Evolutionary conservation across 2,329 filamentous ascomycete species (phyloP).

Genomic region (Neonectria punicea): DNA sequence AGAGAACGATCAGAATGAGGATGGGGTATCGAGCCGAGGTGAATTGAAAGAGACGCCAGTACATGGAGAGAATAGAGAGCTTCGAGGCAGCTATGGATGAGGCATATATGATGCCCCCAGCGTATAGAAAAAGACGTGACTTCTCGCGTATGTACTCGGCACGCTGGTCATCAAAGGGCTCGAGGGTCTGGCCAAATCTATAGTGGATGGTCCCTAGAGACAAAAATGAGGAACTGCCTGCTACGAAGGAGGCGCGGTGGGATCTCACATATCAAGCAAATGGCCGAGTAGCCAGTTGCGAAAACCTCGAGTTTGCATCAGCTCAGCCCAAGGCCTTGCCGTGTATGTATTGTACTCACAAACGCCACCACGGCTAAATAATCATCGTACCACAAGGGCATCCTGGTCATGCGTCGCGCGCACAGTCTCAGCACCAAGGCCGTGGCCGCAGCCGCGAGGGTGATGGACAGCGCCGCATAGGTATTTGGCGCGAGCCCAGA

Average conservation of each 20-base stretch:
- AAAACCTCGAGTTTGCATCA: constrained; percentile 21
- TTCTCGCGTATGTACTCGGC: constrained; percentile 25
- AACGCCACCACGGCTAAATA: constrained; percentile 35
- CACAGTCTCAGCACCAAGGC: constrained; percentile 31
- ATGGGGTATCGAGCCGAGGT: constrained; percentile 44
- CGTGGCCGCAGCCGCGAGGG: constrained; percentile 35
- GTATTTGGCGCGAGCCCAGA: constrained; percentile 37
- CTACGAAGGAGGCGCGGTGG: not conserved
- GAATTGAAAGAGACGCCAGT: constrained; percentile 44
- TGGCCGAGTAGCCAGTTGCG: constrained; percentile 30
- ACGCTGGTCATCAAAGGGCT: constrained; percentile 6
- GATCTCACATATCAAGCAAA: constrained; percentile 33
- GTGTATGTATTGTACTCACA: constrained; percentile 11
- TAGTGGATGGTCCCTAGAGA: constrained; percentile 31
- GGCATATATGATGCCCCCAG: constrained; percentile 36
- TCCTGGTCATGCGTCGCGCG: constrained; percentile 36
- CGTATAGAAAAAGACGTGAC: constrained; percentile 29
- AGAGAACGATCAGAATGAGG: constrained; percentile 35
- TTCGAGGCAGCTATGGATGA: constrained; percentile 43
- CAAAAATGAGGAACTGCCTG: not conserved
- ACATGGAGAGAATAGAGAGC: constrained; percentile 44
- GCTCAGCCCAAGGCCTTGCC: too few relatives aligned
- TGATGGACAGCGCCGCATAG: constrained; percentile 32
- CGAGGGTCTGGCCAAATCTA: constrained; percentile 34
- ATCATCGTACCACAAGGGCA: constrained; percentile 39